Evolutionary conservation across 768 basidiomycete genomes (phyloP).

Genomic region (Phanerodontia chrysosporium): DNA sequence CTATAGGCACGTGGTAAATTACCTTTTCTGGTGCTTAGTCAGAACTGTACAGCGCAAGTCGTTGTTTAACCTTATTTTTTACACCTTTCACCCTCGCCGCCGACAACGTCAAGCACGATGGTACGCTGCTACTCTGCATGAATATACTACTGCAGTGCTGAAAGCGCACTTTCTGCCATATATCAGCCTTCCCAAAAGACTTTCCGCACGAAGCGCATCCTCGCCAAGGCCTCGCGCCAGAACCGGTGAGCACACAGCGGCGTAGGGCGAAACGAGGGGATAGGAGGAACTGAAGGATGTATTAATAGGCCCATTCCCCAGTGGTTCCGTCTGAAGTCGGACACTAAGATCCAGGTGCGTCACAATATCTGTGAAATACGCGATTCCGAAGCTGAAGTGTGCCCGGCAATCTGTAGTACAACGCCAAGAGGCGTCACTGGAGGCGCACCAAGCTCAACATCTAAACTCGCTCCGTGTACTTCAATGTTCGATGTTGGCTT

Average conservation of each 20-base stretch:
- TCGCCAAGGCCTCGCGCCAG: constrained; percentile 93
- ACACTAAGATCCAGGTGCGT: constrained; percentile 86
- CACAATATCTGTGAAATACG: background rate
- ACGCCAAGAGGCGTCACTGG: constrained; percentile 98
- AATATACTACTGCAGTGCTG: constrained; percentile 24
- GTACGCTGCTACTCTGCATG: constrained; percentile 16
- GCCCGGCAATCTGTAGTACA: constrained; percentile 50
- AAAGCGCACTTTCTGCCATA: constrained; percentile 41
- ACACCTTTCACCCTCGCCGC: constrained; percentile 21
- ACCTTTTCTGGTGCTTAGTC: constrained; percentile 23
- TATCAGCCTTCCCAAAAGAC: constrained; percentile 98
- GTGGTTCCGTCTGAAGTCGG: constrained; percentile 98
- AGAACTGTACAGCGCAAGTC: constrained; percentile 28
- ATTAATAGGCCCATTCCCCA: constrained; percentile 85
- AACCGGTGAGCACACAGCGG: constrained; percentile 62
- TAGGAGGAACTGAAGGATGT: background rate
- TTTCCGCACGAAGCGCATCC: constrained; percentile 94
- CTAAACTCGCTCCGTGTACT: constrained; percentile 36
- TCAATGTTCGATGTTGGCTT: background rate
- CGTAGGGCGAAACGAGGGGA: background rate
- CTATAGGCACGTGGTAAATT: background rate
- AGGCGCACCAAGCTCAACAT: constrained; percentile 98
- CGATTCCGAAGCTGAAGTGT: background rate
- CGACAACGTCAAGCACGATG: constrained; percentile 28
- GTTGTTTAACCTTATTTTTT: constrained; percentile 27